Conservation (phyloP, 2,329 filamentous ascomycete genomes). For the Cucurbitaria berberidis region DNA sequence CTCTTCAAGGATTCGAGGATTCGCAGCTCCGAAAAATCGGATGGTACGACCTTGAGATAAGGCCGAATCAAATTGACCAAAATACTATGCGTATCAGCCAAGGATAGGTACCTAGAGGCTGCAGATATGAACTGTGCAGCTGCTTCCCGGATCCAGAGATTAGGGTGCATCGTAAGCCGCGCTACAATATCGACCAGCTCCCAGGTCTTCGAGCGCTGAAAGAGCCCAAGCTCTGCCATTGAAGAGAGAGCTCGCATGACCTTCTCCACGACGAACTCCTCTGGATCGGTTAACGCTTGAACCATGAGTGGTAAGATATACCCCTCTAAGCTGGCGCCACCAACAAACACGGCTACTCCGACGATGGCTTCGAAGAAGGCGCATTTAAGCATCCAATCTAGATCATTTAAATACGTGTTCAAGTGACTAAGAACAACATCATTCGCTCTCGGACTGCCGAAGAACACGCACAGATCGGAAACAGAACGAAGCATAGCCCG, state of each 20-base stretch:
- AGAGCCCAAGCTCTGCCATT: conserved; percentile 84
- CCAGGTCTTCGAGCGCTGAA: conserved; percentile 84
- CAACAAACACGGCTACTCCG: conserved; percentile 88
- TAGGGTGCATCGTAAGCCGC: conserved; percentile 91
- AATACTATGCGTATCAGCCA: conserved; percentile 83
- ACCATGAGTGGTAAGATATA: conserved; percentile 97
- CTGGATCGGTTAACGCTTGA: conserved; percentile 88
- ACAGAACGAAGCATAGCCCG: conserved; percentile 92
- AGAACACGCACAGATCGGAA: conserved; percentile 91
- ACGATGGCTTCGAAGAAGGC: conserved; percentile 96
- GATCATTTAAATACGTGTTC: conserved; percentile 95
- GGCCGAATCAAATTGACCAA: conserved; percentile 79
- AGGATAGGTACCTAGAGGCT: conserved; percentile 74
- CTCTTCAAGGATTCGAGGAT: conserved; percentile 83
- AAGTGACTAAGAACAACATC: conserved; percentile 96
- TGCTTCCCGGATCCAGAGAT: conserved; percentile 92
- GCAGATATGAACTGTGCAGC: conserved; percentile 82
- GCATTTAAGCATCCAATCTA: conserved; percentile 95
- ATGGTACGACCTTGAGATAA: conserved; percentile 77
- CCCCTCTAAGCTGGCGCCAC: conserved; percentile 86
- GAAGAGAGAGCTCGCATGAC: conserved; percentile 86
- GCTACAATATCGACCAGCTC: conserved; percentile 83
- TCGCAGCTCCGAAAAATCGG: conserved; percentile 72
- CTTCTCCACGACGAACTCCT: conserved; percentile 92
- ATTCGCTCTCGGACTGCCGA: conserved; percentile 87